Base-by-base conservation (phyloP, 345 rosid species). In the Raphanus raphanistrum region DNA sequence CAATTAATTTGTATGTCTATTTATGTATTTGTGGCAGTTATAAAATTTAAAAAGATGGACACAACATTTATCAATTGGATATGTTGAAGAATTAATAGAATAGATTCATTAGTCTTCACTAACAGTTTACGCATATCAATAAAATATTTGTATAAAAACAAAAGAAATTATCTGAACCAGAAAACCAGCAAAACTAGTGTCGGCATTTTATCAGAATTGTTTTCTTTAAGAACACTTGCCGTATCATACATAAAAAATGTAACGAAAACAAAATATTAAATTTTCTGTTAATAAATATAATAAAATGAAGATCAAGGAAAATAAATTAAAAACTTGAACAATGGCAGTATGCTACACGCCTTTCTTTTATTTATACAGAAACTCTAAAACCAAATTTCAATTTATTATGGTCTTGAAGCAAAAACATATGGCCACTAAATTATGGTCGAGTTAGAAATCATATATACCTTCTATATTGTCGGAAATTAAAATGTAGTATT, bases 271-370 rank as follows among this genome's bases (percentile, higher is more conserved):
- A 9, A 68, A 29, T 13, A 45, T 6, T 8, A 27, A 7, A 33
- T 1, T 28, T 48, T 28, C 6, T 43, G 5, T 21, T 65, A 6
- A 66, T 8, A 68, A 8, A 45, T 29, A 35, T 36, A 27, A 27
- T 55, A 55, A 15, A 31, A 32, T 13, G 57, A n/a, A 2, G 63
- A 57, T 36, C 8, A 66, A 4, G 25, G 12, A 55, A 35, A 66
- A 66, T 4, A 66, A 75, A 66, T 4, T 35, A n/a, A 28, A 29
- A 52, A 66, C 17, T 66, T 38, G 59, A 57, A 57, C 12, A 25
- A 36, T 65, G 38, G 66, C 36, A 63, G 27, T 73, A 74, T 65
- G 70, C 29, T 15, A 75, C 72, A 75, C 72, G 58, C 72, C 66
- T 38, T 66, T 66, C 43, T 17, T 55, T 66, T 55, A 65, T 13